Percentiles rank a stretch among this genome's conserved stretches.
Conservation (phyloP, 108 stramenopile genomes). For the Conticribra weissflogii region DNA sequence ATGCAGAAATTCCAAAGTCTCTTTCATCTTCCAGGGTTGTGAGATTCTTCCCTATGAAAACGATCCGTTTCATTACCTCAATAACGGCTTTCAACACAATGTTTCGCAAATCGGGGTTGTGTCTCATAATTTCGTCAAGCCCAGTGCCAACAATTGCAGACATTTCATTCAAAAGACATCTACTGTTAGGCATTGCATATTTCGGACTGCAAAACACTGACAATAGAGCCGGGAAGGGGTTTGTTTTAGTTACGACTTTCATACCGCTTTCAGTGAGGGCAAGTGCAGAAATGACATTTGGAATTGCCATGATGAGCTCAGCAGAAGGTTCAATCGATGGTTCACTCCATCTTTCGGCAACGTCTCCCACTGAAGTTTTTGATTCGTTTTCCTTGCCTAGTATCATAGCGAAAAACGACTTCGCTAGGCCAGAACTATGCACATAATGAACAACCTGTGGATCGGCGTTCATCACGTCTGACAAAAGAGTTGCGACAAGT, state of each 20-base stretch:
- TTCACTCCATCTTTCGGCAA: conserved; percentile 32
- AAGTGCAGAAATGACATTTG: conserved; percentile 87
- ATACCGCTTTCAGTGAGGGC: conserved; percentile 89
- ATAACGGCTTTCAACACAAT: conserved; percentile 70
- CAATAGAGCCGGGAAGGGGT: conserved; percentile 88
- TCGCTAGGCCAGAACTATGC: conserved; percentile 77
- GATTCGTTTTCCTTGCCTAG: conserved; percentile 37
- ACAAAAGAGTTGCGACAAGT: conserved; percentile 67
- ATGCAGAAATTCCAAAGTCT: too few relatives aligned
- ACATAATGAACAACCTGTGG: conserved; percentile 85
- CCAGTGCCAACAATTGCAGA: conserved; percentile 86
- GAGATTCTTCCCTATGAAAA: conserved; percentile 60
- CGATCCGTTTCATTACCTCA: conserved; percentile 70
- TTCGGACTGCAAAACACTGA: conserved; percentile 78
- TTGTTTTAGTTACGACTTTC: conserved; percentile 62
- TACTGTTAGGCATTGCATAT: conserved; percentile 86
- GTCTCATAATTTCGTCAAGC: conserved; percentile 93
- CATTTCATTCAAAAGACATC: conserved; percentile 88
- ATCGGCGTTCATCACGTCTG: conserved; percentile 90
- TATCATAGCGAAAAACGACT: conserved; percentile 71
- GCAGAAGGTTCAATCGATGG: conserved; percentile 73
- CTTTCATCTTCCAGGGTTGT: conserved; percentile 38
- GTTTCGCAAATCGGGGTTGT: conserved; percentile 74
- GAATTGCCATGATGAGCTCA: conserved; percentile 90
- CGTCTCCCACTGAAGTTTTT: conserved; percentile 13